Evolutionary conservation across 2,329 filamentous ascomycete genomes (phyloP), one percentile per base, ranked within the genome.

Genomic region (Aspergillus viridinutans): DNA sequence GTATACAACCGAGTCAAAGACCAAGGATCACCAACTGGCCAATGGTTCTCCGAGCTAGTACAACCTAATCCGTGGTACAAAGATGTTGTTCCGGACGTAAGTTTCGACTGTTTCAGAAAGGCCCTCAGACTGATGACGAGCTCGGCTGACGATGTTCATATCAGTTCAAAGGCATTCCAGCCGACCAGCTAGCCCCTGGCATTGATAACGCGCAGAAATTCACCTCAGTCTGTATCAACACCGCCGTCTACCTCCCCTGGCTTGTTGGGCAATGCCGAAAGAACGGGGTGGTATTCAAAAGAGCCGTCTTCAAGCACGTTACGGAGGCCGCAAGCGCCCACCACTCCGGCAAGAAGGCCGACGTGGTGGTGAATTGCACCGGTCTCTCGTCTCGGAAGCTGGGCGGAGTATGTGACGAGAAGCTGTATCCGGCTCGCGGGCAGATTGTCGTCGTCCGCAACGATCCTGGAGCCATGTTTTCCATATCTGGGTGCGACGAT

Each of bases 191-290:
- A 1, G 83, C 85, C 0, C 65, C 77, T 0, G 89, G 83, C 20
- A 83, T 87, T 53, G 87, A 91, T 58, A 88, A 87, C 10, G 92
- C 86, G 25, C 89, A 85, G 52, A 80, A 82, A 55, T 96, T 94
- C 73, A 90, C 85, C 7, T 93, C 90, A 1, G 87, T 96, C 43
- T 97, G 92, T 76, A 93, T 97, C 72, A 97, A 97, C 76, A 90
- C 90, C 0, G 85, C 89, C 45, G 76, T 97, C 57, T 97, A 97
- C 75, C 84, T 97, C 2, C 85, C 90, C 3, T 97, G 90, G 85
- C 85, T 97, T 0, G 79, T 90, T 0, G 89, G 90, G 0, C 87
- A 94, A 75, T 95, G 90, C 71, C 80, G 89, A 28, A 85, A 85
- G 64, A 84, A 85, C 56, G 90, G 90, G 28, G 88, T 90, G 6